phyloP scores from a whole-genome alignment of 176 grass and related monocot species.

The Ananas comosus region DNA sequence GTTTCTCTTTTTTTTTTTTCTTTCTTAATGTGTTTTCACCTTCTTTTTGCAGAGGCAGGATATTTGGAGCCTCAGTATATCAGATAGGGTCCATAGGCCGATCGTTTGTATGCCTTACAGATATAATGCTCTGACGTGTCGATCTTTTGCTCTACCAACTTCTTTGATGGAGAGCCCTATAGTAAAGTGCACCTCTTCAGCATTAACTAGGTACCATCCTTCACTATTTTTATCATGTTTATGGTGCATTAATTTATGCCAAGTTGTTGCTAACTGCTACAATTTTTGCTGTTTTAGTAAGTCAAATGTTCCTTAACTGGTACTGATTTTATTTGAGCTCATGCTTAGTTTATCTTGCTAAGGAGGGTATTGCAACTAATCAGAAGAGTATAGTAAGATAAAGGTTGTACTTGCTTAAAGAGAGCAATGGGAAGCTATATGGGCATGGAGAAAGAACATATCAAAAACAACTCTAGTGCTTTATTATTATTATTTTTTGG shows the following conservation, averaged over 20 bases:
- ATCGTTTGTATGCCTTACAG: constrained; percentile 31
- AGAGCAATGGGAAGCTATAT: too few relatives aligned
- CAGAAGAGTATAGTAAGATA: too few relatives aligned
- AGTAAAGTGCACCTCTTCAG: constrained; percentile 52
- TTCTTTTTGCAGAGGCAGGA: constrained; percentile 41
- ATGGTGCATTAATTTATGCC: constrained; percentile 6
- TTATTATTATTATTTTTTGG: too few relatives aligned
- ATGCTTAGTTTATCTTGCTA: too few relatives aligned
- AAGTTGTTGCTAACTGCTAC: constrained; percentile 1
- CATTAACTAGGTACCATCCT: constrained; percentile 51
- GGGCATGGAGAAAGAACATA: too few relatives aligned
- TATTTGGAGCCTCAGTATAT: constrained; percentile 29
- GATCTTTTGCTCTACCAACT: constrained; percentile 45
- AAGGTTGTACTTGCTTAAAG: too few relatives aligned
- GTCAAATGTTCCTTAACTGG: neutral
- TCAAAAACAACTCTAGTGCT: too few relatives aligned
- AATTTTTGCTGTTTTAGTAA: neutral
- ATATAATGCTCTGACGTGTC: constrained; percentile 33
- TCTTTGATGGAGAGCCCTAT: constrained; percentile 52
- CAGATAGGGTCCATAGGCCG: constrained; percentile 43
- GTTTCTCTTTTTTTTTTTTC: neutral
- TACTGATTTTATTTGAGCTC: too few relatives aligned
- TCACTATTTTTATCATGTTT: constrained; percentile 16
- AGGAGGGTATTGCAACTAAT: too few relatives aligned
- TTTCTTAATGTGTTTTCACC: neutral